Evolutionary conservation across 805 yeast genomes (phyloP), one percentile per base, ranked within the genome.

Genomic region (Kodamaea kaohsiungensis): DNA sequence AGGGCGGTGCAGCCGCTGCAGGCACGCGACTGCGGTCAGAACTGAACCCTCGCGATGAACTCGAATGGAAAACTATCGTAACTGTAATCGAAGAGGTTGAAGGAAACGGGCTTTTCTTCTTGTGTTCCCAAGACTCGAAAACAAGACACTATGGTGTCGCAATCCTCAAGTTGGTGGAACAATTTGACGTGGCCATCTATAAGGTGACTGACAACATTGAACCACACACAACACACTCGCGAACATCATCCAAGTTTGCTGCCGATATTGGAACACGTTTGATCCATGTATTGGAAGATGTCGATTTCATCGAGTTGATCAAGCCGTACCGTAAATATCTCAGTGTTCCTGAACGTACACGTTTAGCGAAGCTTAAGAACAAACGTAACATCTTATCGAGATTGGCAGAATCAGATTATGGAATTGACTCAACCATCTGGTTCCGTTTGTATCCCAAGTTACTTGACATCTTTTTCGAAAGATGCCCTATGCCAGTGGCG

Each of bases 371-470:
- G 61, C 70, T 95, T 37, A 82, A 76, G 57, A 81, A 80, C 54
- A 81, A 86, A 59, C 85, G 82, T 56, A 89, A 88, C 22, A 79
- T 90, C 1, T 70, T 96, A n/a, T 75, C 88, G 0, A 80, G 85
- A 49, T 73, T 95, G 6, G 97, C 97, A 0, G 97, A 90, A 59
- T 88, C 96, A 1, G 96, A 88, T 55, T 89, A 92, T 64, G 98
- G 98, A 1, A 92, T 95, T 8, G 99, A 95, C 71, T 86, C 96
- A 0, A 96, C 98, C 0, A 73, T 95, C n/a, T 95, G 99, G 99
- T 87, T 93, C 62, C 81, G 96, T 56, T 81, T 87, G 1, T 91
- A 89, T 62, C 98, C 98, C 1, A 81, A 80, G 38, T 72, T 95
- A 1, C 71, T 95, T 43, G 84, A 81, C 35, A 76, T 84, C 1